Evolutionary conservation across 257 asterid genomes (phyloP), one percentile per base, ranked within the genome.

Genomic region (Plantago elongata): DNA sequence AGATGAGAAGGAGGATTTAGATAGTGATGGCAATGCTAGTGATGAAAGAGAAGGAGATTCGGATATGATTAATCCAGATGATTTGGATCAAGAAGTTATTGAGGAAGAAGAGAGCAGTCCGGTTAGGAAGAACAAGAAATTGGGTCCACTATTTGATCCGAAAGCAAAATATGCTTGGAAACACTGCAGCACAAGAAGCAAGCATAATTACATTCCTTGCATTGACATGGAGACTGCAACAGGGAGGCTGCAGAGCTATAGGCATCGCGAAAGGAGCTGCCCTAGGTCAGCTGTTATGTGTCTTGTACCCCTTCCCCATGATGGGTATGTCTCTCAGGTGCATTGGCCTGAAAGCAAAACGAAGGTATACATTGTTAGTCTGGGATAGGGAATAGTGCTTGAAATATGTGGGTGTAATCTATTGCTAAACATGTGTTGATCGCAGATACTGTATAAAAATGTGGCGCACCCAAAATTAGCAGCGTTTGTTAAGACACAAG

Each of bases 261-360:
- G 97, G 77, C 97, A 92, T 68, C 99, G 69, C 11, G 97, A 92
- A 71, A 86, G 96, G 79, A 89, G 94, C 72, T 92, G 99, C 62
- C 96, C 94, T 51, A 77, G 45, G 76, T 69, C 82, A 22, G 77
- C 82, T 60, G 73, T 85, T 45, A 70, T 80, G 90, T 92, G 99
- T 74, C 96, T 92, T 14, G 95, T 89, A 72, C 90, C 97, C 42
- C 95, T 92, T 69, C 95, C 95, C 2, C 95, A 13, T 27, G 81
- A 82, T 67, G 96, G 97, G 13, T 86, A 92, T 62, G 82, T 57
- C 66, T 75, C 71, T 74, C 94, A 90, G 0, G 78, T 80, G 54
- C 70, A 62, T 22, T 92, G 99, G 99, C 97, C 99, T 9, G 91
- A 78, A 40, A 92, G 99, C 79, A 89, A 84, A 77, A 55, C 44